Percentiles rank a stretch among this genome's conserved stretches.
Evolutionary conservation across 495 filamentous ascomycete species (phyloP).

Genomic region (Neurospora discreta): DNA sequence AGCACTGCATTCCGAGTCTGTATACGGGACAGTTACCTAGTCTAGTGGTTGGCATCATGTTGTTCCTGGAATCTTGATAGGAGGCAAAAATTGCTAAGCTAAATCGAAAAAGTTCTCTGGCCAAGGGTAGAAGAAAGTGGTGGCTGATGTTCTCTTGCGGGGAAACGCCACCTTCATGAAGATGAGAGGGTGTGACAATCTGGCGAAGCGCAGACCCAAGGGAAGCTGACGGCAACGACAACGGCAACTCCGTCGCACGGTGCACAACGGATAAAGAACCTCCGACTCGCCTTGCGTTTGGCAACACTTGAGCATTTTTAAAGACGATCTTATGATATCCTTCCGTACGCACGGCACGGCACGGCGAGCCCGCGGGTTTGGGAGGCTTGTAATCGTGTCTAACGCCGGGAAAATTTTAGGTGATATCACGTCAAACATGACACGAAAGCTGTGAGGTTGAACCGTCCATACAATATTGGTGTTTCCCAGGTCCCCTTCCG

Average conservation of each 20-base stretch:
- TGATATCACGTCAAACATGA: neutral
- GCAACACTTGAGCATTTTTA: neutral
- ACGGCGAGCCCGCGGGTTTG: neutral
- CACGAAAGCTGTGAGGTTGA: neutral
- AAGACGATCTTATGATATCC: too few relatives aligned
- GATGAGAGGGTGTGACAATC: neutral
- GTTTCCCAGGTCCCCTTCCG: too few relatives aligned
- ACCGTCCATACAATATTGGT: too few relatives aligned
- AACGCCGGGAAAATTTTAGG: neutral
- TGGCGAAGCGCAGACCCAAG: neutral
- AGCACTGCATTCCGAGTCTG: neutral
- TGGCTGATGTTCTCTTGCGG: neutral
- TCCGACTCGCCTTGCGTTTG: neutral
- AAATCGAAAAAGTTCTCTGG: neutral
- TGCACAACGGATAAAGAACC: neutral
- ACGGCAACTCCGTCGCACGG: neutral
- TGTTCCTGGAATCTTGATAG: neutral
- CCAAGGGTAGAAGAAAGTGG: neutral
- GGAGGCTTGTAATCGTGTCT: neutral
- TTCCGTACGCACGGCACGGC: too few relatives aligned
- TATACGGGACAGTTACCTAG: neutral
- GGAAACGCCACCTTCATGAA: neutral
- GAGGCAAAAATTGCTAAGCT: neutral
- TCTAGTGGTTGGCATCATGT: neutral
- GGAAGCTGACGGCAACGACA: neutral